Conservation (phyloP, 108 stramenopile genomes). For the Chaetoceros muelleri region DNA sequence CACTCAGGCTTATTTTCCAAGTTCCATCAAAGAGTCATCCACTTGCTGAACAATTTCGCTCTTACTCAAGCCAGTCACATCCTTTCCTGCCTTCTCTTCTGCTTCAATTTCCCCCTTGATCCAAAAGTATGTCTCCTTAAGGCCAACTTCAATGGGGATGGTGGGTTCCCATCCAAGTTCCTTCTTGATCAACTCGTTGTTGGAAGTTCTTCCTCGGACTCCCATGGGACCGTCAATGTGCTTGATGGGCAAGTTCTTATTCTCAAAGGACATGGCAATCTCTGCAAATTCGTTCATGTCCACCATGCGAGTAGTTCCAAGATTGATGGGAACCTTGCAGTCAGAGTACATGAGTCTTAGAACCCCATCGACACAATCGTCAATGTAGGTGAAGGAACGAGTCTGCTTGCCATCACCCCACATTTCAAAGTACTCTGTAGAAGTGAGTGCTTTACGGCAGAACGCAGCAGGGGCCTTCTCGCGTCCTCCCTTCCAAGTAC, state of each 20-base stretch:
- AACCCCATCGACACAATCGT: constrained; percentile 97
- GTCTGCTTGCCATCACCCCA: constrained; percentile 98
- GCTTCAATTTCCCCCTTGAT: constrained; percentile 89
- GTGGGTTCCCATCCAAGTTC: constrained; percentile 94
- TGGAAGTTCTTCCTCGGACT: constrained; percentile 96
- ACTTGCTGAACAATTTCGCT: constrained; percentile 91
- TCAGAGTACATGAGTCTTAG: constrained; percentile 92
- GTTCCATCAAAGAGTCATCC: constrained; percentile 76
- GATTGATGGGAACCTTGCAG: constrained; percentile 87
- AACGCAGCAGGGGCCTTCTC: constrained; percentile 99
- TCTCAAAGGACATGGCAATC: constrained; percentile 85
- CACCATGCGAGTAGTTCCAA: constrained; percentile 97
- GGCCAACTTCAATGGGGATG: constrained; percentile 80
- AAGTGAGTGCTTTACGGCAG: constrained; percentile 95
- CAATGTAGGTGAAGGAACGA: constrained; percentile 97
- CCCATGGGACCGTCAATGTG: constrained; percentile 98
- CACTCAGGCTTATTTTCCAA: constrained; percentile 76
- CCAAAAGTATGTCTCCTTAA: constrained; percentile 92
- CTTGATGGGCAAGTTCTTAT: constrained; percentile 88
- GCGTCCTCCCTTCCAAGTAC: constrained; percentile 98
- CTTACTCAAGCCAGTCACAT: constrained; percentile 43
- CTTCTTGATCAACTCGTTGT: constrained; percentile 90
- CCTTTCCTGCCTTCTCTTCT: constrained; percentile 44
- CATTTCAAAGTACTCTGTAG: constrained; percentile 88
- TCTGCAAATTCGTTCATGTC: constrained; percentile 92